These are phyloP conservation scores for Suhomyces kunorum DNA, from an alignment of 1,139 yeast species.

Conservation along the genomic window DNA sequence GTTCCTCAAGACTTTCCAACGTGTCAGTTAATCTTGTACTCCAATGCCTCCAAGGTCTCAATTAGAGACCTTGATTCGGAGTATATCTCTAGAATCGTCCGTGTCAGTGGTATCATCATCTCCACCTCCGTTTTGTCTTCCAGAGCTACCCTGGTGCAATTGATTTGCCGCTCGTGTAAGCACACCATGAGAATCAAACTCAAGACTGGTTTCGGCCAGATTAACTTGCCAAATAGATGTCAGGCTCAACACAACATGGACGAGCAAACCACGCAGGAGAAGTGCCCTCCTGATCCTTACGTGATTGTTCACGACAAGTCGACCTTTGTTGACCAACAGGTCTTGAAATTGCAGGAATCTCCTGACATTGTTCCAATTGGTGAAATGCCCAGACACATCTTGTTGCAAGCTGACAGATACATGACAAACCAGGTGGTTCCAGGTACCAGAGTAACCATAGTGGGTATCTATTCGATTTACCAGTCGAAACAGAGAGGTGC, in stretches of 20 bases:
- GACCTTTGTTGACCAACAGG: conserved; percentile 89
- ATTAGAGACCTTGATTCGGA: conserved; percentile 82
- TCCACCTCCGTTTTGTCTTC: conserved; percentile 89
- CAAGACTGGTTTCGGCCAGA: conserved; percentile 75
- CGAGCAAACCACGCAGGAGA: conserved; percentile 51
- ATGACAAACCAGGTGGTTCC: conserved; percentile 90
- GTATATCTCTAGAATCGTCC: conserved; percentile 84
- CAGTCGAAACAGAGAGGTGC: conserved; percentile 62
- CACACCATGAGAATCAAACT: conserved; percentile 71
- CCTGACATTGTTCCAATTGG: conserved; percentile 99
- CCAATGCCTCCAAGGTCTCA: conserved; percentile 71
- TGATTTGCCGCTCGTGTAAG: conserved; percentile 87
- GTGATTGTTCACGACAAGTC: conserved; percentile 93
- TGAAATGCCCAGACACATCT: conserved; percentile 94
- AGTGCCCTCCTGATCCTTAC: conserved; percentile 91
- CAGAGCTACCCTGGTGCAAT: conserved; percentile 79
- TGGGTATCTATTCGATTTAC: conserved; percentile 90
- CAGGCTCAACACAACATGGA: conserved; percentile 57
- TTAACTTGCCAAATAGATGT: conserved; percentile 76
- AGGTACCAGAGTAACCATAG: conserved; percentile 88
- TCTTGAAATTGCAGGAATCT: conserved; percentile 87
- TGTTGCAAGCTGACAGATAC: conserved; percentile 86
- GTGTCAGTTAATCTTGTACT: conserved; percentile 78
- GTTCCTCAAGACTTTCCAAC: conserved; percentile 65
- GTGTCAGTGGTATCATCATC: conserved; percentile 91